Evolutionary conservation across 1,139 yeast genomes (phyloP).

Genomic region (Pichia sp.): DNA sequence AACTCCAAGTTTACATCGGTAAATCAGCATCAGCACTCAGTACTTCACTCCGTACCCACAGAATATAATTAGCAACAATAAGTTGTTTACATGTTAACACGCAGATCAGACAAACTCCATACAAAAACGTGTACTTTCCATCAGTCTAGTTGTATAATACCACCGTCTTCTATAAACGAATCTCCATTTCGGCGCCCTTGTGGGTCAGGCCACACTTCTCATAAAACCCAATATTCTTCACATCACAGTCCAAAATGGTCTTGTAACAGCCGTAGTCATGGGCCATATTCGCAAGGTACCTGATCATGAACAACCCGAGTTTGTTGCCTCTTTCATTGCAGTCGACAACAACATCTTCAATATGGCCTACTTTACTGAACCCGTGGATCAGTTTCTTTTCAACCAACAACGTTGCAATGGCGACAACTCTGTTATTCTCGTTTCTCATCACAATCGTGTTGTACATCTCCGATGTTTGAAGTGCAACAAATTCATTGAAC

Average conservation of each 20-base stretch:
- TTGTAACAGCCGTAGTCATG: conserved; percentile 67
- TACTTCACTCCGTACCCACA: no score
- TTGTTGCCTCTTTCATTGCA: conserved; percentile 72
- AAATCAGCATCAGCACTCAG: no score
- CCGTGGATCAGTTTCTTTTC: conserved; percentile 66
- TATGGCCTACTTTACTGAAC: conserved; percentile 85
- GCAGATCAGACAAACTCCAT: no score
- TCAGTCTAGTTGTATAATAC: not conserved
- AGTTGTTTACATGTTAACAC: no score
- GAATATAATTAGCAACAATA: no score
- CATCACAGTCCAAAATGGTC: conserved; percentile 82
- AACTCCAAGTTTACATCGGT: no score
- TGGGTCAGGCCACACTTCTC: conserved; percentile 69
- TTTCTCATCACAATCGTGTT: conserved; percentile 44
- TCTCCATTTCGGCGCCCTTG: conserved; percentile 71
- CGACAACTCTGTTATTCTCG: conserved; percentile 29
- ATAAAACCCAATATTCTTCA: conserved; percentile 73
- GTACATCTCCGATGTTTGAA: conserved; percentile 34
- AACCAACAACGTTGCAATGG: conserved; percentile 42
- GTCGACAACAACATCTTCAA: conserved; percentile 88
- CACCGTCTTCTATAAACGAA: not conserved
- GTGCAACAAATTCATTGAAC: conserved; percentile 26
- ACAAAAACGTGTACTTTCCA: no score
- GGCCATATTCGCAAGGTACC: conserved; percentile 54
- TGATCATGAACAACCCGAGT: conserved; percentile 63